Conservation (phyloP, 2,329 filamentous ascomycete species). For the Fusarium begoniae region DNA sequence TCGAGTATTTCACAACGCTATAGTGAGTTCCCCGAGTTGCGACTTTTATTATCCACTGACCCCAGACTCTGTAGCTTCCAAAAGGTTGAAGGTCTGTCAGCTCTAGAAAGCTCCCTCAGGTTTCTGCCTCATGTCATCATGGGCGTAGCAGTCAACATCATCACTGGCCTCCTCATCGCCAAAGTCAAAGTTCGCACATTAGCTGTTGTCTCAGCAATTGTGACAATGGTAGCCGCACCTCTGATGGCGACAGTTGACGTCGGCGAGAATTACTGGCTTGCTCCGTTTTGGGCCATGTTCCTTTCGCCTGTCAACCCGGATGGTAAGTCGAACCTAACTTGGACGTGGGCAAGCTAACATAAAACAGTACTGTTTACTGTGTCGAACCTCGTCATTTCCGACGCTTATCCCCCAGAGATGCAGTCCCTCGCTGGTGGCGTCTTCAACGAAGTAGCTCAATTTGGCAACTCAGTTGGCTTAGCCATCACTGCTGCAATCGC, state of each 20-base stretch:
- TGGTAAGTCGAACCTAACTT: slow-evolving; percentile 34
- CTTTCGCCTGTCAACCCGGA: slow-evolving; percentile 56
- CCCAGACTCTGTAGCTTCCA: slow-evolving; percentile 51
- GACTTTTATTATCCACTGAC: background rate
- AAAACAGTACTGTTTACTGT: slow-evolving; percentile 62
- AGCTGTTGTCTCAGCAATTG: slow-evolving; percentile 50
- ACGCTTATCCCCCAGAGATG: slow-evolving; percentile 61
- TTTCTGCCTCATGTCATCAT: slow-evolving; percentile 58
- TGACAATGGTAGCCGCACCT: slow-evolving; percentile 58
- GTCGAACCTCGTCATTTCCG: slow-evolving; percentile 62
- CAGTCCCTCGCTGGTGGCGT: slow-evolving; percentile 69
- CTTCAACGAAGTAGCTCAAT: slow-evolving; percentile 67
- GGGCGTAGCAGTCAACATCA: slow-evolving; percentile 54
- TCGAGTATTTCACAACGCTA: slow-evolving; percentile 59
- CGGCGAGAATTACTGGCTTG: slow-evolving; percentile 60
- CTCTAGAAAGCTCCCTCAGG: slow-evolving; percentile 57
- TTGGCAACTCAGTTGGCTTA: slow-evolving; percentile 64
- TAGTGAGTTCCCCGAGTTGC: slow-evolving; percentile 46
- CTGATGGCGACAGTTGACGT: slow-evolving; percentile 64
- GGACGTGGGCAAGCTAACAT: background rate
- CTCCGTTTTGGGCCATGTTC: slow-evolving; percentile 54
- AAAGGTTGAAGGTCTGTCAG: slow-evolving; percentile 55
- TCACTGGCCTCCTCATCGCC: slow-evolving; percentile 54
- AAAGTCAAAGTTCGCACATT: slow-evolving; percentile 51
- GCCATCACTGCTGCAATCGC: slow-evolving; percentile 61